A percentile compares a stretch with the other conserved stretches of the same genome.
Evolutionary conservation across 2,329 filamentous ascomycete species (phyloP).

Genomic region (Clarireedia paspali): DNA sequence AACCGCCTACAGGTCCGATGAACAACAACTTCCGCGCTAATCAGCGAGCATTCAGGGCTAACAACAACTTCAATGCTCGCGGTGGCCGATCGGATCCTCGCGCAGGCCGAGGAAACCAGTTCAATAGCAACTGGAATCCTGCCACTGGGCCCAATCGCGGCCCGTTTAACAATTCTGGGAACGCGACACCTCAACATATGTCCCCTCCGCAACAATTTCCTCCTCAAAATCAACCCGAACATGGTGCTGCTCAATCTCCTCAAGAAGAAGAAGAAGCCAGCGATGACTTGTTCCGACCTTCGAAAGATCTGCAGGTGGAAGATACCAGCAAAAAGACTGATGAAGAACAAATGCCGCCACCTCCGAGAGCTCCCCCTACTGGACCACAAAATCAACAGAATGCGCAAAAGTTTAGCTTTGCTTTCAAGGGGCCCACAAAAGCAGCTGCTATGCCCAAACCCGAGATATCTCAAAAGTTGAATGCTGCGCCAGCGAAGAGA

Average conservation of each 20-base stretch:
- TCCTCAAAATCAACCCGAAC: slow-evolving; percentile 16
- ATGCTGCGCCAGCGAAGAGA: slow-evolving; percentile 36
- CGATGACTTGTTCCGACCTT: slow-evolving; percentile 54
- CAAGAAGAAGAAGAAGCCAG: slow-evolving; percentile 37
- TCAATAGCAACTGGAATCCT: slow-evolving; percentile 66
- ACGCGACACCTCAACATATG: slow-evolving; percentile 27
- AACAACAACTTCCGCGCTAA: slow-evolving; percentile 40
- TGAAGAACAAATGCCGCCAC: slow-evolving; percentile 46
- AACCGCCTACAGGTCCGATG: slow-evolving; percentile 46
- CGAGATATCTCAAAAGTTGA: slow-evolving; percentile 62
- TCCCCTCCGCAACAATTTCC: slow-evolving; percentile 27
- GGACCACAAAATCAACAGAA: slow-evolving; percentile 32
- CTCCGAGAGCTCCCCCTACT: slow-evolving; percentile 39
- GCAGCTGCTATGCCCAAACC: slow-evolving; percentile 47
- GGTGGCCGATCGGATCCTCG: slow-evolving; percentile 36
- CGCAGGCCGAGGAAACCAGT: slow-evolving; percentile 46
- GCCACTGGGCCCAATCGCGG: slow-evolving; percentile 39
- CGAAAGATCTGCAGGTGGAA: slow-evolving; percentile 58
- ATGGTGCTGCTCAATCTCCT: slow-evolving; percentile 26
- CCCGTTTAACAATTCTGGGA: slow-evolving; percentile 33
- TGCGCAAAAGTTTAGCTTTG: slow-evolving; percentile 78
- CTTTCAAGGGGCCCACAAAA: slow-evolving; percentile 71
- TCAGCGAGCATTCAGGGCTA: slow-evolving; percentile 53
- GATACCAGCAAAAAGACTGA: slow-evolving; percentile 45
- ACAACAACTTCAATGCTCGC: slow-evolving; percentile 45